Evolutionary conservation across 768 basidiomycete genomes (phyloP).

Genomic region (Psilocybe azurescens): DNA sequence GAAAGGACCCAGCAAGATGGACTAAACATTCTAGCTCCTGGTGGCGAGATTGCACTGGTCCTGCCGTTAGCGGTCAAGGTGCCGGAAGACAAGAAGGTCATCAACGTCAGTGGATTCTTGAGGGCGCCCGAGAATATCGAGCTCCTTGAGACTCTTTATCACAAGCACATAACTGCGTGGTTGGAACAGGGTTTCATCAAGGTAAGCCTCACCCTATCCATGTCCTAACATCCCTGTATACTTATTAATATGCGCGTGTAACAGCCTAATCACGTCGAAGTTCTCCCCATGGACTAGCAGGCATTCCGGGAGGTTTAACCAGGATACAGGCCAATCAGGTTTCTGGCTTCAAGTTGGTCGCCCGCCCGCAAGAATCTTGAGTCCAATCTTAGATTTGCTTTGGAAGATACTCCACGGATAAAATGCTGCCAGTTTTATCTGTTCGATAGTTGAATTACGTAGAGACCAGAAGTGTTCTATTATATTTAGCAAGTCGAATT

Average conservation of each 20-base stretch:
- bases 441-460: no score
- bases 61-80: constrained; percentile 1
- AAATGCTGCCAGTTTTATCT: no score
- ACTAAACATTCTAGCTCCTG: constrained; percentile 26
- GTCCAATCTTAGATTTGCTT: neutral
- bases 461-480: no score
- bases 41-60: constrained; percentile 13
- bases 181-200: constrained; percentile 6
- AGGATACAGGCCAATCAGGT: neutral
- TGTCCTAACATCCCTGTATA: neutral
- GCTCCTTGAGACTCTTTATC: constrained; percentile 4
- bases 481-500: no score
- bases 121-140: neutral
- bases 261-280: neutral
- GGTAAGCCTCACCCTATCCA: neutral
- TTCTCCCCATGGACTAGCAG: neutral
- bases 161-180: neutral
- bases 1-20: constrained; percentile 30
- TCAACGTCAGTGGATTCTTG: neutral
- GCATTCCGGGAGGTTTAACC: neutral
- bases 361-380: neutral
- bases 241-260: neutral
- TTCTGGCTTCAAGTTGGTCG: neutral
- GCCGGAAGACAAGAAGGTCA: neutral
- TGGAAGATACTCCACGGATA: neutral